phyloP scores from a whole-genome alignment of 2,329 filamentous ascomycete species.

The Paecilomyces niveus region DNA sequence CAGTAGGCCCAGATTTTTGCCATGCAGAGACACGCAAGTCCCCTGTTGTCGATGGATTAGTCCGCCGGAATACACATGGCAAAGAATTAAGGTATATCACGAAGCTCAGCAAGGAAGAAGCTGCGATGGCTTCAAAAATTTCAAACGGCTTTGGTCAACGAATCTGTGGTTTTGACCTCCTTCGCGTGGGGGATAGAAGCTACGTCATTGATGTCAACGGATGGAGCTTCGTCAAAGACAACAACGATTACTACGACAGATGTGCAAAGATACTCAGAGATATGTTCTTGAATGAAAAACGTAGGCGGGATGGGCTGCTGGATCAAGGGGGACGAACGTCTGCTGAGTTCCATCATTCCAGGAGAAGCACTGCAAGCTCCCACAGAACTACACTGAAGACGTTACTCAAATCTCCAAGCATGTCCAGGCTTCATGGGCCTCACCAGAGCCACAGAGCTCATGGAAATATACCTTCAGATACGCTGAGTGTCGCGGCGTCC shows the following conservation, averaged over 20 bases:
- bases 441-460: slow-evolving; percentile 36
- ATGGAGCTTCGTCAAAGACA: slow-evolving; percentile 99
- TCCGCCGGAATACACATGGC: slow-evolving; percentile 91
- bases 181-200: slow-evolving; percentile 81
- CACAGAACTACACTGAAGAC: slow-evolving; percentile 49
- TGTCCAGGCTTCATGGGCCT: slow-evolving; percentile 50
- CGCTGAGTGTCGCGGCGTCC: slow-evolving; percentile 19
- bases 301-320: slow-evolving; percentile 25
- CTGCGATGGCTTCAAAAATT: slow-evolving; percentile 80
- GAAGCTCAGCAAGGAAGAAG: slow-evolving; percentile 70
- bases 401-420: slow-evolving; percentile 59
- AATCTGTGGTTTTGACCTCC: slow-evolving; percentile 90
- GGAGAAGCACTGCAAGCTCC: slow-evolving; percentile 31
- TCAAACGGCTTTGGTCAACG: slow-evolving; percentile 86
- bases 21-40: slow-evolving; percentile 97
- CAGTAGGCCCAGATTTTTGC: slow-evolving; percentile 85
- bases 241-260: slow-evolving; percentile 95
- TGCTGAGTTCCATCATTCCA: slow-evolving; percentile 24
- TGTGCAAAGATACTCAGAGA: slow-evolving; percentile 79
- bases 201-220: slow-evolving; percentile 99
- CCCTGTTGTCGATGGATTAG: slow-evolving; percentile 91
- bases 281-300: slow-evolving; percentile 76
- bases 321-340: slow-evolving; percentile 27
- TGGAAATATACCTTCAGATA: slow-evolving; percentile 41
- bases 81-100: slow-evolving; percentile 97